Evolutionary conservation across 148 eudicot species (phyloP).

Genomic region (Suaeda aralocaspica): DNA sequence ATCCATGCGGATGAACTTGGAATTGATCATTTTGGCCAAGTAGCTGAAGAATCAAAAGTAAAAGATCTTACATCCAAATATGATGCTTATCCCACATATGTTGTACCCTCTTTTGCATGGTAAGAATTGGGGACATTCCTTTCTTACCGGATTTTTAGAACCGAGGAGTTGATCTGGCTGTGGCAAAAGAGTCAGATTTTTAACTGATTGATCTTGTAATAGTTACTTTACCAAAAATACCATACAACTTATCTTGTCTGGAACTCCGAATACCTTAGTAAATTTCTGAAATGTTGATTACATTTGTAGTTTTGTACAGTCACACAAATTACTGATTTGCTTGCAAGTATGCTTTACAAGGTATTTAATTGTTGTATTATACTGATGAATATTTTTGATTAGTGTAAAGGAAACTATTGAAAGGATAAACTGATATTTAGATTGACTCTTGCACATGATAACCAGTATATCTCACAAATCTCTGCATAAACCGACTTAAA

Average conservation of each 20-base stretch:
- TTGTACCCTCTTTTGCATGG: slow-evolving; percentile 75
- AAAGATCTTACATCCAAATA: slow-evolving; percentile 52
- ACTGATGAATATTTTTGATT: too few relatives aligned
- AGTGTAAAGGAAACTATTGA: too few relatives aligned
- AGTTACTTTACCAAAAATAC: background rate
- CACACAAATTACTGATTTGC: background rate
- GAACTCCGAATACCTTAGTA: too few relatives aligned
- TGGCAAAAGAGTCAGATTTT: background rate
- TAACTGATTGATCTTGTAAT: background rate
- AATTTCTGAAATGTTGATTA: background rate
- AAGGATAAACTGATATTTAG: background rate
- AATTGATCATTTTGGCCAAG: slow-evolving; percentile 52
- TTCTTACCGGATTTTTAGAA: background rate
- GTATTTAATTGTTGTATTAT: too few relatives aligned
- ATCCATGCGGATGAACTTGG: slow-evolving; percentile 87
- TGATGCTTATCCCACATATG: slow-evolving; percentile 60
- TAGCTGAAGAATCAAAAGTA: slow-evolving; percentile 49
- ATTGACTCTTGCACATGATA: background rate
- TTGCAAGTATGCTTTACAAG: background rate
- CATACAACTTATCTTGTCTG: background rate
- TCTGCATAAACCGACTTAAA: background rate
- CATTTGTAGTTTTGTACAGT: background rate
- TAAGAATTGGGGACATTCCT: slow-evolving; percentile 13
- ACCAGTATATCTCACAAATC: background rate
- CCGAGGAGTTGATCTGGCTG: background rate